phyloP scores from a whole-genome alignment of 2,329 filamentous ascomycete genomes.

The Emmonsiellopsis sp. region DNA sequence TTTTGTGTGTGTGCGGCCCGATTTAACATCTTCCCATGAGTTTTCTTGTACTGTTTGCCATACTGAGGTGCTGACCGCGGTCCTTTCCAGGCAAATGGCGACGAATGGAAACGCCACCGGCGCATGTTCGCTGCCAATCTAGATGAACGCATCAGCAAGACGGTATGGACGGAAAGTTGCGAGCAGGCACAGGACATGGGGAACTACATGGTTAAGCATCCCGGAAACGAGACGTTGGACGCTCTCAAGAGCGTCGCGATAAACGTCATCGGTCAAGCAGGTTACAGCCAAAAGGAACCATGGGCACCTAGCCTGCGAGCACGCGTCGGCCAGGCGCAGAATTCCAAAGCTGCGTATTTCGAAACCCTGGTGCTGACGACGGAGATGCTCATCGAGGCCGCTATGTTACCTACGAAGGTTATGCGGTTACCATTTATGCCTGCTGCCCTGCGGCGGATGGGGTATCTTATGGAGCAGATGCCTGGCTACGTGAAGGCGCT shows the following conservation, averaged over 20 bases:
- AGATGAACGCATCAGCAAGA: slow-evolving; percentile 27
- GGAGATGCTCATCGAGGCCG: slow-evolving; percentile 21
- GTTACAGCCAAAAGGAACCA: slow-evolving; percentile 23
- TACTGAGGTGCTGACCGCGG: neutral
- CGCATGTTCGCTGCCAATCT: slow-evolving; percentile 28
- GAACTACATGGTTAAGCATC: slow-evolving; percentile 17
- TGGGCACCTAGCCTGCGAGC: slow-evolving; percentile 20
- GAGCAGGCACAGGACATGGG: slow-evolving; percentile 25
- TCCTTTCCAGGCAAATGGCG: slow-evolving; percentile 17
- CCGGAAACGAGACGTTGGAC: slow-evolving; percentile 18
- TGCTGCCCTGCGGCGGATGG: slow-evolving; percentile 17
- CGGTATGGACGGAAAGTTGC: slow-evolving; percentile 27
- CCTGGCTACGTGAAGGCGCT: slow-evolving; percentile 20
- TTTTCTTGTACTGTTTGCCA: neutral
- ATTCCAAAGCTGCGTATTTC: slow-evolving; percentile 21
- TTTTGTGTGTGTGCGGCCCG: slow-evolving; percentile 16
- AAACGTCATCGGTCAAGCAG: slow-evolving; percentile 29
- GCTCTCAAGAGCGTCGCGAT: slow-evolving; percentile 27
- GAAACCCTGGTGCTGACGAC: slow-evolving; percentile 23
- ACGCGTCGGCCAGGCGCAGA: slow-evolving; percentile 8
- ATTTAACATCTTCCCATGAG: neutral
- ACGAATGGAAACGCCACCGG: slow-evolving; percentile 26
- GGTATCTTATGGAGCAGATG: slow-evolving; percentile 18
- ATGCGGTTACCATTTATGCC: slow-evolving; percentile 20
- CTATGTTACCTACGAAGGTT: slow-evolving; percentile 20